Conservation (phyloP, 495 filamentous ascomycete genomes). For the Chaetomidium leptoderma region DNA sequence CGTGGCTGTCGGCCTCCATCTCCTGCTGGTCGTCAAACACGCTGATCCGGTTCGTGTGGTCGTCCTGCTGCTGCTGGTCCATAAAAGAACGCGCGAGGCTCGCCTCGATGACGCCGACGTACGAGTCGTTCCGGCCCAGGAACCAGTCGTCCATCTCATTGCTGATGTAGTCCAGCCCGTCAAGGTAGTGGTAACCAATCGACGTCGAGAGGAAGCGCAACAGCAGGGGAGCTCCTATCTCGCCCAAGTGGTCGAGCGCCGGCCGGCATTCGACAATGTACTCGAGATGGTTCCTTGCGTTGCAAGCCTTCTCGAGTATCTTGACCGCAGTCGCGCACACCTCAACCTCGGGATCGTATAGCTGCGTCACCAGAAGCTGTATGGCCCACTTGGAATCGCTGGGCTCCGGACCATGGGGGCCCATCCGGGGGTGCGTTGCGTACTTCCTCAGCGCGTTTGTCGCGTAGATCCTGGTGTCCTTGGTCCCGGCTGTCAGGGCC, state of each 20-base stretch:
- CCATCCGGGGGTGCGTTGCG: constrained; percentile 51
- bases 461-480: constrained; percentile 82
- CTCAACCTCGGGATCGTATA: constrained; percentile 95
- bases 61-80: constrained; percentile 58
- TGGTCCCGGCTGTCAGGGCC: constrained; percentile 83
- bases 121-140: constrained; percentile 86
- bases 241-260: constrained; percentile 91
- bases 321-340: constrained; percentile 95
- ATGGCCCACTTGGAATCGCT: constrained; percentile 85
- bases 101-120: constrained; percentile 91
- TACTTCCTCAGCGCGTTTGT: constrained; percentile 83
- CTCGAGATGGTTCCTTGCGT: constrained; percentile 79
- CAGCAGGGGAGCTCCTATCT: constrained; percentile 91
- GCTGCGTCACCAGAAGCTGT: constrained; percentile 87
- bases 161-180: constrained; percentile 95
- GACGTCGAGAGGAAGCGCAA: constrained; percentile 92
- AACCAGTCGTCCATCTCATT: constrained; percentile 99
- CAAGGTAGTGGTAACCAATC: constrained; percentile 93
- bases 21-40: constrained; percentile 53
- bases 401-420: constrained; percentile 34
- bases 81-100: constrained; percentile 85
- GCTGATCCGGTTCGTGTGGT: constrained; percentile 48
- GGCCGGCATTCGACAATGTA: constrained; percentile 95
- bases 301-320: constrained; percentile 95
- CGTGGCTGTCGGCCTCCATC: constrained; percentile 51